A percentile compares a stretch with the other conserved stretches of the same genome.
These are phyloP conservation scores for Brassica napus DNA, from an alignment of 345 rosid genomes.

Conservation along the genomic window Da-Ae NC_063444.1:5847501-5848000, in stretches of 20 bases:
- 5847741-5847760: not conserved
- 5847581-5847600: slow-evolving; percentile 18
- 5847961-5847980: no score
- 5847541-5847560: slow-evolving; percentile 19
- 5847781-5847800: no score
- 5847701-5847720: not conserved
- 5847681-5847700: not conserved
- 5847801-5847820: no score
- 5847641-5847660: not conserved
- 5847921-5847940: no score
- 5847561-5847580: slow-evolving; percentile 19
- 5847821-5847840: no score
- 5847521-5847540: slow-evolving; percentile 17
- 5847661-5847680: not conserved
- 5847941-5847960: no score
- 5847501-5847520: not conserved
- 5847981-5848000: no score
- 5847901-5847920: no score
- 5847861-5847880: no score
- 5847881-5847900: no score
- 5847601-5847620: not conserved
- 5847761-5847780: not conserved
- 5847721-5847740: not conserved
- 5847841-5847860: no score
- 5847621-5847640: not conserved